Evolutionary conservation across 257 asterid species (phyloP), one percentile per base, ranked within the genome.

Genomic region (Lycium ferocissimum): DNA sequence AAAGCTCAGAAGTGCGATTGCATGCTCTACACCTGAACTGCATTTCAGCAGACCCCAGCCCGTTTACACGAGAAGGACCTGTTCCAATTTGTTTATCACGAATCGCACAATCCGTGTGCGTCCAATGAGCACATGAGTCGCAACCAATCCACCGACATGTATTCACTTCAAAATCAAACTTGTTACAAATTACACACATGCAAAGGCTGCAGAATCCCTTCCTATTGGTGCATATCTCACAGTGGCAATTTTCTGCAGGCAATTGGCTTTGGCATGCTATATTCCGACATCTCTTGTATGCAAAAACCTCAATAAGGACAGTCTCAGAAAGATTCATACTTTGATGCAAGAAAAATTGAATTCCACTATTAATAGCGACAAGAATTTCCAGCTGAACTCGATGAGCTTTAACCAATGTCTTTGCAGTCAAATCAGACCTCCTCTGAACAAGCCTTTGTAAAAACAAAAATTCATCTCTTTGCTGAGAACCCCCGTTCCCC

Each of bases 141-240:
- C 99, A 96, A 45, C 98, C 99, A 56, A 96, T 88, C 99, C 99
- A 96, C 72, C 97, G 91, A 71, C 99, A 96, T 5, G 99, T 96
- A 90, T 96, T 94, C 70, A 94, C 97, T 90, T 96, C 99, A 82
- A 93, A 96, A 83, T 96, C 98, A 88, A 96, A 96, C 81, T 91
- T 96, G 88, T 90, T 92, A 94, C 99, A 96, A 69, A 96, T 92
- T 81, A 92, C 94, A 85, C 99, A 94, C 99, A 96, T 96, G 93
- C 99, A 96, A 45, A 92, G 97, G 92, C 92, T 96, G 93, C 99
- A 96, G 87, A 96, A 96, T 69, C 99, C 99, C 62, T 92, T 93
- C 83, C 92, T 86, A 85, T 89, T 92, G 33, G 93, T 90, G 90
- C 99, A 96, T 80, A 94, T 84, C 85, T 91, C 98, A 82, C 99